Percentiles rank a stretch among this genome's conserved stretches.
Evolutionary conservation across 2,329 filamentous ascomycete genomes (phyloP).

Genomic region (Talaromyces sp.): DNA sequence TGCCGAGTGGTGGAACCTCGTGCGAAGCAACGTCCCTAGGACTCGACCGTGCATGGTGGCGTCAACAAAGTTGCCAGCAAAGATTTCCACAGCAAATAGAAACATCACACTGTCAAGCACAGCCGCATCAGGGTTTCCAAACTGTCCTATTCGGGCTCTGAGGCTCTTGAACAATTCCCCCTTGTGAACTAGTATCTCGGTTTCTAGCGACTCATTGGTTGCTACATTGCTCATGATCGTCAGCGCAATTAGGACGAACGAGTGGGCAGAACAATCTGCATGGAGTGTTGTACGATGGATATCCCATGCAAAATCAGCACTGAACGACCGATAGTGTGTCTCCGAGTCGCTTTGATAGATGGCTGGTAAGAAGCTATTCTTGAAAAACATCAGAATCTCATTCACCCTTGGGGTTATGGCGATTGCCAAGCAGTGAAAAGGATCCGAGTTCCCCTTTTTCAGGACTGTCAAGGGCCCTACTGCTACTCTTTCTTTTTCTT

Average conservation of each 20-base stretch:
- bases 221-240: neutral
- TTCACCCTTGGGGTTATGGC: neutral
- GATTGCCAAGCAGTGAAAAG: neutral
- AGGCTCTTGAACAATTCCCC: neutral
- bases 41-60: neutral
- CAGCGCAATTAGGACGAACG: neutral
- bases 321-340: neutral
- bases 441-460: slow-evolving; percentile 4
- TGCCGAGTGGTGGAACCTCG: neutral
- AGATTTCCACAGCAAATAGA: neutral
- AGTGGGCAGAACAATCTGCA: neutral
- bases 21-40: neutral
- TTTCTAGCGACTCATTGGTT: neutral
- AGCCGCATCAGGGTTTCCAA: neutral
- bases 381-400: slow-evolving; percentile 5
- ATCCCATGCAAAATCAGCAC: slow-evolving; percentile 1
- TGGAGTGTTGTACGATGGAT: slow-evolving; percentile 1
- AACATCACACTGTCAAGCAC: slow-evolving; percentile 7
- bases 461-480: neutral
- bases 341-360: slow-evolving; percentile 5
- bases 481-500: neutral
- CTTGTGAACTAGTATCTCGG: slow-evolving; percentile 1
- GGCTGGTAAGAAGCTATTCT: neutral
- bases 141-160: neutral
- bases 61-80: neutral